Percentiles rank a stretch among this genome's conserved stretches.
Evolutionary conservation across 2,329 filamentous ascomycete genomes (phyloP).

Genomic region (Ascochyta lentis): DNA sequence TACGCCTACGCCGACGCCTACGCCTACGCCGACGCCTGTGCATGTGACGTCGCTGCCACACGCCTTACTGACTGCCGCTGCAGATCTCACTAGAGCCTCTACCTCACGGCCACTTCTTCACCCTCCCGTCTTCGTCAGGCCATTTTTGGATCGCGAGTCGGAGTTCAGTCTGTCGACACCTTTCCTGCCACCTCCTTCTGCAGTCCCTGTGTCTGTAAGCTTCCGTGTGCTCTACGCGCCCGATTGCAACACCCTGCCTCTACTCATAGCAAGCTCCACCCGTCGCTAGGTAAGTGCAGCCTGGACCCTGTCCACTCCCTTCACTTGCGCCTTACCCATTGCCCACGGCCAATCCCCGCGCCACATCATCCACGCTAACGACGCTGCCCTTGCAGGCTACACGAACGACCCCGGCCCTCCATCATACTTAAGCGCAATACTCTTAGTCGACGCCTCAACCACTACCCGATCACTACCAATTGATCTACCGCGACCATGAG

Average conservation of each 20-base stretch:
- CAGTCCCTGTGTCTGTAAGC: constrained; percentile 32
- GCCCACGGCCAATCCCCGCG: constrained; percentile 12
- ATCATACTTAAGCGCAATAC: constrained; percentile 43
- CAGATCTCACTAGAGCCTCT: constrained; percentile 22
- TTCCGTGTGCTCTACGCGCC: constrained; percentile 24
- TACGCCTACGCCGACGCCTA: constrained; percentile 25
- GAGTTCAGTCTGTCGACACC: constrained; percentile 42
- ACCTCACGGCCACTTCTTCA: constrained; percentile 44
- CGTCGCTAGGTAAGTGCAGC: constrained; percentile 39
- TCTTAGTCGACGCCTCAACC: constrained; percentile 23
- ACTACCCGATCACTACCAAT: constrained; percentile 24
- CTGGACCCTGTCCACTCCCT: constrained; percentile 15
- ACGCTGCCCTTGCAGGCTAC: constrained; percentile 30
- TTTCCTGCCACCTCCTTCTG: constrained; percentile 36
- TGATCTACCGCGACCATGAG: constrained; percentile 60
- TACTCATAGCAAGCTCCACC: constrained; percentile 23
- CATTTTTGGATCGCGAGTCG: constrained; percentile 36
- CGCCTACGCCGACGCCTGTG: constrained; percentile 38
- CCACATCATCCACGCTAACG: constrained; percentile 38
- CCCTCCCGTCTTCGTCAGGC: constrained; percentile 22
- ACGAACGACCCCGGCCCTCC: constrained; percentile 31
- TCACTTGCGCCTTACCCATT: constrained; percentile 13
- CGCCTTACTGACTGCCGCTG: constrained; percentile 31
- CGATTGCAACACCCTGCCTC: constrained; percentile 21
- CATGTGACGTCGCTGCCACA: constrained; percentile 36